Percentiles rank a stretch among this genome's conserved stretches.
Evolutionary conservation across 108 stramenopile species (phyloP).

Genomic region (Skeletonema costatum): DNA sequence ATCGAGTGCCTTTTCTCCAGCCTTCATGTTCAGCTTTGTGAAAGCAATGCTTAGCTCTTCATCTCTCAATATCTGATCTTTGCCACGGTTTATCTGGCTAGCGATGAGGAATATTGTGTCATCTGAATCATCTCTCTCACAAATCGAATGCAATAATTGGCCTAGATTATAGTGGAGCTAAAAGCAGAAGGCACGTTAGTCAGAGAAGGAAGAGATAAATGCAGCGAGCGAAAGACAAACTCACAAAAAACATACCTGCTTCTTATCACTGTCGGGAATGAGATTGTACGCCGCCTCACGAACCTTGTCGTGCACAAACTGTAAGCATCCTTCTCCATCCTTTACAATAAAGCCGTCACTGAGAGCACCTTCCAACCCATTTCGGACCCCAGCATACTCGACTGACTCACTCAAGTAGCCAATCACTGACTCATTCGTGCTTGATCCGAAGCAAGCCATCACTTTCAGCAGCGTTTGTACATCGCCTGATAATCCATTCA

Average conservation of each 20-base stretch:
- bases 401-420: background rate
- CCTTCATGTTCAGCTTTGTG: conserved; percentile 20
- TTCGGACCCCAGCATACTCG: conserved; percentile 1
- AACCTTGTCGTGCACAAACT: too few species aligned
- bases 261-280: background rate
- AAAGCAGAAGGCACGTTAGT: too few species aligned
- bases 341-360: conserved; percentile 28
- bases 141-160: background rate
- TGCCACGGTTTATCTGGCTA: background rate
- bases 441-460: conserved; percentile 42
- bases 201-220: background rate
- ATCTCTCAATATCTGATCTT: background rate
- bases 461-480: conserved; percentile 25
- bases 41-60: background rate
- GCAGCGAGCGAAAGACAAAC: background rate
- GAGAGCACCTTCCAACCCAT: conserved; percentile 10
- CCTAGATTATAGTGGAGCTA: conserved; percentile 2
- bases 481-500: background rate
- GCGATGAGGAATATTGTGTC: background rate
- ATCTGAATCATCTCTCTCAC: background rate
- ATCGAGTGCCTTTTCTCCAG: conserved; percentile 13
- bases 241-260: background rate
- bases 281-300: too few species aligned
- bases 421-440: conserved; percentile 13
- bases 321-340: background rate